phyloP scores from a whole-genome alignment of 2,329 filamentous ascomycete genomes.

The Aspergillus nomiae region DNA sequence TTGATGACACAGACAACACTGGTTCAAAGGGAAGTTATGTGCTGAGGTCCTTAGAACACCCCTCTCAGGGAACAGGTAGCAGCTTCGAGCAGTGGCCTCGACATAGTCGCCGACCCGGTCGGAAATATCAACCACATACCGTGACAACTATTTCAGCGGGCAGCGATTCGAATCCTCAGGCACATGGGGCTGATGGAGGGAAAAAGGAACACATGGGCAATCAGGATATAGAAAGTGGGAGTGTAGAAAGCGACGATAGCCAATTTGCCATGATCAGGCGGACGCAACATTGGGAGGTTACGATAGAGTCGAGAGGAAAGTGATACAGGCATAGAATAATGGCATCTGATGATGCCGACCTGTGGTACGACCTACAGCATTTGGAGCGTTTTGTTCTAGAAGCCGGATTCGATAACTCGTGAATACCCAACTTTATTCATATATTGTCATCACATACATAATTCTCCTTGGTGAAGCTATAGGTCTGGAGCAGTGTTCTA shows the following conservation, averaged over 20 bases:
- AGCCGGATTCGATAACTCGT: not conserved
- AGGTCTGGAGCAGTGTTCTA: not conserved
- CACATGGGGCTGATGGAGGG: not conserved
- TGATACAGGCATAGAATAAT: not conserved
- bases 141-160: not conserved
- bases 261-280: not conserved
- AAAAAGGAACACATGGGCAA: not conserved
- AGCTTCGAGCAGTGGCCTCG: not conserved
- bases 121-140: not conserved
- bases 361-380: not conserved
- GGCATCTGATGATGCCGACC: not conserved
- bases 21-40: not conserved
- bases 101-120: not conserved
- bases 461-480: rapidly evolving
- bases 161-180: not conserved
- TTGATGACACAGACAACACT: not conserved
- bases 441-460: not conserved
- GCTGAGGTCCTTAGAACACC: not conserved
- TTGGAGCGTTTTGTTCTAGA: not conserved
- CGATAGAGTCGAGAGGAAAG: not conserved
- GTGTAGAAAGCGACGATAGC: not conserved
- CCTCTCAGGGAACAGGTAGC: not conserved
- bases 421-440: not conserved
- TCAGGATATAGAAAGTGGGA: not conserved
- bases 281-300: not conserved